A percentile compares a stretch with the other conserved stretches of the same genome.
Conservation (phyloP, 768 basidiomycete species). For the Dioszegia crocea region DNA sequence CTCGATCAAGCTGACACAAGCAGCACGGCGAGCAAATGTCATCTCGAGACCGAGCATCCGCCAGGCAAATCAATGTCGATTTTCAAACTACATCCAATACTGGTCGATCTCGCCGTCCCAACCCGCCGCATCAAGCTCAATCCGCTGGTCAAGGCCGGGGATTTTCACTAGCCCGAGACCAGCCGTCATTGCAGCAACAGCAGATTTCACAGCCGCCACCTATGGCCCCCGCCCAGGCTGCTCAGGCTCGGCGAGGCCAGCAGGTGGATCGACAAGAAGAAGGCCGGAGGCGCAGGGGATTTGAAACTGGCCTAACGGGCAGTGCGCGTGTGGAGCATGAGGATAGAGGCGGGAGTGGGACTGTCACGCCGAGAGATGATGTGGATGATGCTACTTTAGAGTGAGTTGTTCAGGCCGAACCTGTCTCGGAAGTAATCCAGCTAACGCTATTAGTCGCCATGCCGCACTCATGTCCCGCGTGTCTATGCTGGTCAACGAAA, state of each 20-base stretch:
- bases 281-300: constrained; percentile 31
- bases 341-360: constrained; percentile 21
- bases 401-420: constrained; percentile 26
- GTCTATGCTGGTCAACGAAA: constrained; percentile 45
- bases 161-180: constrained; percentile 26
- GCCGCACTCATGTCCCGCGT: constrained; percentile 64
- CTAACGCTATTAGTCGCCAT: constrained; percentile 49
- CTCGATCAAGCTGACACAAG: background rate
- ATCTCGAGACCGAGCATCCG: constrained; percentile 41
- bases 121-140: constrained; percentile 1
- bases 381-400: constrained; percentile 44
- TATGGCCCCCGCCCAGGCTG: constrained; percentile 34
- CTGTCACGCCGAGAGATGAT: constrained; percentile 40
- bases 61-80: constrained; percentile 43
- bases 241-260: constrained; percentile 32
- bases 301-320: constrained; percentile 40
- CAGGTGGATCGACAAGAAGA: constrained; percentile 36
- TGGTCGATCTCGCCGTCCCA: constrained; percentile 18
- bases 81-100: constrained; percentile 20
- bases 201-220: constrained; percentile 24
- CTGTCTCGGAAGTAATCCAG: background rate
- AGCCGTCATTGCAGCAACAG: constrained; percentile 13
- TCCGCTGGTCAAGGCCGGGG: constrained; percentile 19
- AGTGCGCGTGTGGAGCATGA: background rate
- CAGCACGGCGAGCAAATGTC: constrained; percentile 49